Evolutionary conservation across 2,329 filamentous ascomycete genomes (phyloP).

Genomic region (Xylaria sp.): DNA sequence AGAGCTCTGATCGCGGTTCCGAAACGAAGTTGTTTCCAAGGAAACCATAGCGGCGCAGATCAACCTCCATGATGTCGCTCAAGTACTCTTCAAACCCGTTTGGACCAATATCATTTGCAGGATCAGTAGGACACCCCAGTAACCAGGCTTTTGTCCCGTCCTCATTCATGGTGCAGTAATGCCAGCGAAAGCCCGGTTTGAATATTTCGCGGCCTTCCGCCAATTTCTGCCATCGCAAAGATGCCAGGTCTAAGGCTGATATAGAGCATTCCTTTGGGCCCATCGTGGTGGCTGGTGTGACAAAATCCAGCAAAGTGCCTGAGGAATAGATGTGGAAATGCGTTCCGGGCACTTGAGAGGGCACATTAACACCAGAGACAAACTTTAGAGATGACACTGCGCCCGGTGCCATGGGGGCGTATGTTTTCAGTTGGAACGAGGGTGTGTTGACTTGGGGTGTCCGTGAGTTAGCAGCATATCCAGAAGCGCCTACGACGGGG

Average conservation of each 20-base stretch:
- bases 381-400: constrained; percentile 91
- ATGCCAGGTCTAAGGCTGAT: constrained; percentile 84
- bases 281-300: constrained; percentile 88
- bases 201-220: constrained; percentile 95
- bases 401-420: constrained; percentile 85
- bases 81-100: constrained; percentile 87
- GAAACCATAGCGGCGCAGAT: constrained; percentile 88
- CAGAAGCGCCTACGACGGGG: constrained; percentile 62
- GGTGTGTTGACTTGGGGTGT: constrained; percentile 70
- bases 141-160: constrained; percentile 97
- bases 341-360: constrained; percentile 85
- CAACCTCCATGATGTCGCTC: constrained; percentile 92
- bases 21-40: constrained; percentile 76
- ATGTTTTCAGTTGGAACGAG: constrained; percentile 70
- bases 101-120: constrained; percentile 67
- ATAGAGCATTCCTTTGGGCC: constrained; percentile 87
- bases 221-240: constrained; percentile 90
- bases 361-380: constrained; percentile 82
- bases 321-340: constrained; percentile 97
- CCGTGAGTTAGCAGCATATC: constrained; percentile 71
- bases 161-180: constrained; percentile 95
- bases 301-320: constrained; percentile 89
- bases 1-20: constrained; percentile 56
- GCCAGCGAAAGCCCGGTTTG: constrained; percentile 90
- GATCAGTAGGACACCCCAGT: constrained; percentile 85